These are phyloP conservation scores for Mariannaea sp. DNA, from an alignment of 2,329 filamentous ascomycete species.

Conservation along the genomic window DNA sequence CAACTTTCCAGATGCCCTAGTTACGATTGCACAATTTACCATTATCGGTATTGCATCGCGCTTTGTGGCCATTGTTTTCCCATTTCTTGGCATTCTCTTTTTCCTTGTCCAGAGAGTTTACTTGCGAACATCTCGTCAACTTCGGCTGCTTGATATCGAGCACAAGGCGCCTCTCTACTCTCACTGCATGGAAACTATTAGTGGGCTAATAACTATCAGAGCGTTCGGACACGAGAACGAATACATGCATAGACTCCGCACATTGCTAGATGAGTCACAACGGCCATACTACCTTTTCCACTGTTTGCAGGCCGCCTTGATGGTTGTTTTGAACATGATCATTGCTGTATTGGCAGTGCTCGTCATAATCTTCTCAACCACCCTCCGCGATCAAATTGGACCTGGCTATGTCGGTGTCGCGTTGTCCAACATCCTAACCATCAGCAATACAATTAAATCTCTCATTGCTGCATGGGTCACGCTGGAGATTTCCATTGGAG, in stretches of 20 bases:
- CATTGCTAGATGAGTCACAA: conserved; percentile 42
- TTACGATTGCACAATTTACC: background rate
- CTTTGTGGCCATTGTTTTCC: conserved; percentile 40
- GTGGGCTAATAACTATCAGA: conserved; percentile 39
- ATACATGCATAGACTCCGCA: conserved; percentile 26
- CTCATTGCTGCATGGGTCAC: conserved; percentile 41
- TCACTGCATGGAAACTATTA: conserved; percentile 36
- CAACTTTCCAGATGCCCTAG: background rate
- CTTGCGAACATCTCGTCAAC: conserved; percentile 40
- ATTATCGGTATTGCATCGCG: background rate
- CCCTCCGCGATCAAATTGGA: conserved; percentile 20
- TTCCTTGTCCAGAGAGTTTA: conserved; percentile 40
- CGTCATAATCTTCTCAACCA: conserved; percentile 25
- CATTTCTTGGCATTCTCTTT: conserved; percentile 38
- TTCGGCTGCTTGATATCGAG: conserved; percentile 40
- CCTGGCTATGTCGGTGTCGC: conserved; percentile 32
- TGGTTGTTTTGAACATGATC: conserved; percentile 51
- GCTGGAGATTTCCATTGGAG: conserved; percentile 38
- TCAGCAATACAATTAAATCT: conserved; percentile 37
- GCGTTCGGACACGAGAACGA: conserved; percentile 41
- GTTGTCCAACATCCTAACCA: conserved; percentile 37
- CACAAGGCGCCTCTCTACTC: conserved; percentile 39
- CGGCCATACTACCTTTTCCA: conserved; percentile 49
- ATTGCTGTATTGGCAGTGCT: conserved; percentile 43
- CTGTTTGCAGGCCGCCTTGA: conserved; percentile 56